Evolutionary conservation across 768 basidiomycete genomes (phyloP).

Genomic region (Gymnopilus dilepis): DNA sequence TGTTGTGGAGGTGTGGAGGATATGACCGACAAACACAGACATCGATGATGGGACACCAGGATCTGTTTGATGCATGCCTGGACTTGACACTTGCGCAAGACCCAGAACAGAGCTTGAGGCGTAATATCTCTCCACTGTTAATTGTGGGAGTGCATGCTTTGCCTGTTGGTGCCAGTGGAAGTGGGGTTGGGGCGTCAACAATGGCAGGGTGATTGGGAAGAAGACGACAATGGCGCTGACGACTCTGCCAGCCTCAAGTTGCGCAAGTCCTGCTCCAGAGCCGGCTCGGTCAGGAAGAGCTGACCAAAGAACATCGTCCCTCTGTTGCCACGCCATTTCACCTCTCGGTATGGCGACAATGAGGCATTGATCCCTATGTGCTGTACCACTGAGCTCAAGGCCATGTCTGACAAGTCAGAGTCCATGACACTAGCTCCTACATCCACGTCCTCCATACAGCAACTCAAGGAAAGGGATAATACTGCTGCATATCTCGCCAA

Average conservation of each 20-base stretch:
- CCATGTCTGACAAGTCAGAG: too few relatives aligned
- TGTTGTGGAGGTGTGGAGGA: conserved; percentile 30
- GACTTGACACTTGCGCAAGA: conserved; percentile 77
- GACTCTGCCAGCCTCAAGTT: neutral
- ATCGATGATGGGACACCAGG: conserved; percentile 58
- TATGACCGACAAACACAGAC: conserved; percentile 29
- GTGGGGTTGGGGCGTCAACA: conserved; percentile 50
- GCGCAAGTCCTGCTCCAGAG: conserved; percentile 29
- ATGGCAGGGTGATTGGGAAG: conserved; percentile 80
- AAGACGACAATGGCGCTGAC: conserved; percentile 48
- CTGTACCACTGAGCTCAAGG: too few relatives aligned
- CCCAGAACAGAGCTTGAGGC: conserved; percentile 61
- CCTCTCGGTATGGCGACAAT: too few relatives aligned
- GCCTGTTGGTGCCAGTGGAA: conserved; percentile 37
- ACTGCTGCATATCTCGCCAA: too few relatives aligned
- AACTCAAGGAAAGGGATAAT: too few relatives aligned
- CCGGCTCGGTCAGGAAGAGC: conserved; percentile 31
- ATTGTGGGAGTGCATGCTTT: conserved; percentile 55
- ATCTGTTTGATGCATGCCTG: conserved; percentile 52
- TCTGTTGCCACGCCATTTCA: conserved; percentile 21
- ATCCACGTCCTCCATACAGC: too few relatives aligned
- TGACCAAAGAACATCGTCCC: conserved; percentile 29
- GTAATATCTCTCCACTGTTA: conserved; percentile 53
- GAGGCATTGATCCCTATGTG: too few relatives aligned
- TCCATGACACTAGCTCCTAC: too few relatives aligned